Conservation (phyloP, 2,329 filamentous ascomycete species). For the Pestalotiopsis sp. region DNA sequence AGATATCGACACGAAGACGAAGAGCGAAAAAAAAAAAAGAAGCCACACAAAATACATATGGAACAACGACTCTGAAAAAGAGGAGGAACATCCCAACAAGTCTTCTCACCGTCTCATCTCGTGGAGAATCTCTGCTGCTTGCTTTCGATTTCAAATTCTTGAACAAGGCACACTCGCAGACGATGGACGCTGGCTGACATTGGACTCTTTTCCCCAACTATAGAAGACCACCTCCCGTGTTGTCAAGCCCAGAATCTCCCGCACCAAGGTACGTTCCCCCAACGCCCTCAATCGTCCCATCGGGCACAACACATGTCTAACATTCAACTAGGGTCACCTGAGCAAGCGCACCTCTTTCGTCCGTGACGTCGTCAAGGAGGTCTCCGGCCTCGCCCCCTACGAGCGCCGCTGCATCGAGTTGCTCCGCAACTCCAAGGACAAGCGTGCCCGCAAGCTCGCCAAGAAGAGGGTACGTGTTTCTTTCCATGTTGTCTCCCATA, state of each 20-base stretch:
- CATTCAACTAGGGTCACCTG: slow-evolving; percentile 67
- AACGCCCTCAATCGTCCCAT: background rate
- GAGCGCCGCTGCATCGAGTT: slow-evolving; percentile 99
- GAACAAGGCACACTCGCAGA: slow-evolving; percentile 45
- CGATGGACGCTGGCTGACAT: slow-evolving; percentile 64
- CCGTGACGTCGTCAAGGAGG: slow-evolving; percentile 94
- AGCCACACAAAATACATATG: slow-evolving; percentile 3
- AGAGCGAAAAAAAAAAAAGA: background rate
- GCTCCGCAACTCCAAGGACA: slow-evolving; percentile 98
- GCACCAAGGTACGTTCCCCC: slow-evolving; percentile 63
- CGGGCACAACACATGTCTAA: background rate
- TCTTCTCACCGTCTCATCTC: slow-evolving; percentile 63
- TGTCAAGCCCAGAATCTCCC: slow-evolving; percentile 76
- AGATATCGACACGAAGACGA: background rate
- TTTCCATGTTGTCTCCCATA: background rate
- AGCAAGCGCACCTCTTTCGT: slow-evolving; percentile 98
- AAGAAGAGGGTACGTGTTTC: slow-evolving; percentile 86
- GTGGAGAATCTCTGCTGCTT: slow-evolving; percentile 70
- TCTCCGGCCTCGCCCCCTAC: slow-evolving; percentile 84
- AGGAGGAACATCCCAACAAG: slow-evolving; percentile 13
- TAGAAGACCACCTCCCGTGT: slow-evolving; percentile 83
- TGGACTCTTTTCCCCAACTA: slow-evolving; percentile 27
- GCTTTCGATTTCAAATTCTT: slow-evolving; percentile 26
- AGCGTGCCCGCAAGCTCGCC: slow-evolving; percentile 97
- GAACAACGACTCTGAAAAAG: slow-evolving; percentile 16